A percentile compares a stretch with the other conserved stretches of the same genome.
Evolutionary conservation across 164 flowering plant genomes (phyloP).

Genomic region (Echeveria elegans): DNA sequence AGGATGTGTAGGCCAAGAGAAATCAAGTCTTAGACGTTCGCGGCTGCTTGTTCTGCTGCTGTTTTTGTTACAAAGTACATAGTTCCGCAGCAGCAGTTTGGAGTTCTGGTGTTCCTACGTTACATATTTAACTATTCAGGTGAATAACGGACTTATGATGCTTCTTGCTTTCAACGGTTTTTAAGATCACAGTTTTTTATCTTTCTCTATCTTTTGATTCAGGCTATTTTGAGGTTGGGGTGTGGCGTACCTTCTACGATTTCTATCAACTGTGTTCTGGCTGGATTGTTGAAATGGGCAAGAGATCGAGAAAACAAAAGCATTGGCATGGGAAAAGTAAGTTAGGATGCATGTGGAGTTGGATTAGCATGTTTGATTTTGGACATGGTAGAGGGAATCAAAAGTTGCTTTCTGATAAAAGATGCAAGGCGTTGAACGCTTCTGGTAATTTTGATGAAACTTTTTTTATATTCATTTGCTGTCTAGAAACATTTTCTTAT

Average conservation of each 20-base stretch:
- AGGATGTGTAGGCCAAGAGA: neutral
- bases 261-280: neutral
- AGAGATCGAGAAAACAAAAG: slow-evolving; percentile 36
- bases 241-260: neutral
- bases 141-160: neutral
- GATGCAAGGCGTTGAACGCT: slow-evolving; percentile 24
- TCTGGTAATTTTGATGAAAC: slow-evolving; percentile 30
- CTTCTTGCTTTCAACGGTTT: neutral
- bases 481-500: neutral
- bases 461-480: neutral
- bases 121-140: neutral
- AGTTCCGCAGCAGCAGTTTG: neutral
- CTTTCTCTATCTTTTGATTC: neutral
- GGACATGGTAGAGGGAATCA: slow-evolving; percentile 50
- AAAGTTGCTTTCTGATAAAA: slow-evolving; percentile 50
- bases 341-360: slow-evolving; percentile 67
- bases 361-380: slow-evolving; percentile 66
- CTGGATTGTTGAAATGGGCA: slow-evolving; percentile 35
- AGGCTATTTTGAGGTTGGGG: slow-evolving; percentile 7
- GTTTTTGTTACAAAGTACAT: neutral
- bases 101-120: neutral
- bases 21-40: neutral
- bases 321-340: slow-evolving; percentile 33
- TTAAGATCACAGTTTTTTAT: neutral
- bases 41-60: neutral